phyloP scores from a whole-genome alignment of 2,329 filamentous ascomycete genomes.

The Phyllosticta capitalensis region DNA sequence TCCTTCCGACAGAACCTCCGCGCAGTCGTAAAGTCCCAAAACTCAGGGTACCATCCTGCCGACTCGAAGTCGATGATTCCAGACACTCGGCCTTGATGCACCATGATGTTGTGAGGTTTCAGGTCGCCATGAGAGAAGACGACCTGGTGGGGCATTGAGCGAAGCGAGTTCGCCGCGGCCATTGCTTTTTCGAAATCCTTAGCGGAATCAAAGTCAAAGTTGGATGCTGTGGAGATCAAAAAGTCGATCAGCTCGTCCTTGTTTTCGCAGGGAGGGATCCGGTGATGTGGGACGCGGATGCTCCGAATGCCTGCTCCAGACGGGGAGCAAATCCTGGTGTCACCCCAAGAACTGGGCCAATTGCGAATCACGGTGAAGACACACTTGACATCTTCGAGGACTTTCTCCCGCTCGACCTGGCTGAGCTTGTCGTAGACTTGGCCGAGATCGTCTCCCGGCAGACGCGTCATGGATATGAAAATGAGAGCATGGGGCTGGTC shows the following conservation, averaged over 20 bases:
- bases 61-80: conserved; percentile 20
- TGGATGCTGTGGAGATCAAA: too few relatives aligned
- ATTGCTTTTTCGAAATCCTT: too few relatives aligned
- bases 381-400: too few relatives aligned
- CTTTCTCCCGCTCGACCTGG: too few relatives aligned
- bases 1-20: too few relatives aligned
- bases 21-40: conserved; percentile 14
- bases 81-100: conserved; percentile 15
- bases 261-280: background rate
- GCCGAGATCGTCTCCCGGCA: background rate
- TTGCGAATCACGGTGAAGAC: background rate
- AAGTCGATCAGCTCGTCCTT: background rate
- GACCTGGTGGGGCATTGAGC: conserved; percentile 9
- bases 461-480: background rate
- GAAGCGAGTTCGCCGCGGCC: background rate
- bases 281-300: background rate
- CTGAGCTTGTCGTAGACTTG: background rate
- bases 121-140: conserved; percentile 19
- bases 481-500: background rate
- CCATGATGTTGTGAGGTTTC: conserved; percentile 17
- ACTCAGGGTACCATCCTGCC: conserved; percentile 19
- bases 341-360: background rate
- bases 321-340: background rate
- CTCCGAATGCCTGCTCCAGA: background rate
- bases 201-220: too few relatives aligned